Evolutionary conservation across 2,329 filamentous ascomycete genomes (phyloP).

Genomic region (Fusarium nematophilum): DNA sequence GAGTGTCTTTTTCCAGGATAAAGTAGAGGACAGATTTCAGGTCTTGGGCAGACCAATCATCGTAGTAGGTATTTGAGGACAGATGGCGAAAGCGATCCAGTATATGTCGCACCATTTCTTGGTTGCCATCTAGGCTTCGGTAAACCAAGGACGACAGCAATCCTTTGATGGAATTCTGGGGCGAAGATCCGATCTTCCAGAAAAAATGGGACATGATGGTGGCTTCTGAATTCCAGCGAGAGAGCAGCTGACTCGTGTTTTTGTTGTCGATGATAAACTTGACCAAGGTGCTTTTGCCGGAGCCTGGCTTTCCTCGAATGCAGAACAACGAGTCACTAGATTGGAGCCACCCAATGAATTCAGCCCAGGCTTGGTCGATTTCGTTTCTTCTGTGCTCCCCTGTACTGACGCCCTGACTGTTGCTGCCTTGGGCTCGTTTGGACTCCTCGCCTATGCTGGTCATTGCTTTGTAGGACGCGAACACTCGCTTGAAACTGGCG

Average conservation of each 20-base stretch:
- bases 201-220: slow-evolving; percentile 3
- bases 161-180: slow-evolving; percentile 16
- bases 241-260: neutral
- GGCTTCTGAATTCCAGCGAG: neutral
- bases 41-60: slow-evolving; percentile 34
- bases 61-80: slow-evolving; percentile 8
- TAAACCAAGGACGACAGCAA: slow-evolving; percentile 41
- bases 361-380: neutral
- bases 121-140: slow-evolving; percentile 4
- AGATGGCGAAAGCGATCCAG: slow-evolving; percentile 10
- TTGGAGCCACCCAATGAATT: slow-evolving; percentile 1
- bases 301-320: slow-evolving; percentile 27
- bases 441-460: neutral
- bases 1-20: slow-evolving; percentile 4
- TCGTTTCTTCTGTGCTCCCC: neutral
- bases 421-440: neutral
- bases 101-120: neutral
- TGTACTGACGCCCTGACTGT: neutral
- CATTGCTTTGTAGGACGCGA: slow-evolving; percentile 1
- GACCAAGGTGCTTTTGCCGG: slow-evolving; percentile 26
- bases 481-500: neutral
- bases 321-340: neutral
- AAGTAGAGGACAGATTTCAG: slow-evolving; percentile 3
- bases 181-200: slow-evolving; percentile 10
- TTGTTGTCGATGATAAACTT: slow-evolving; percentile 8